A percentile compares a stretch with the other conserved stretches of the same genome.
Conservation (phyloP, 2,329 filamentous ascomycete genomes). For the Immersiporthe knoxdaviesiana region DNA sequence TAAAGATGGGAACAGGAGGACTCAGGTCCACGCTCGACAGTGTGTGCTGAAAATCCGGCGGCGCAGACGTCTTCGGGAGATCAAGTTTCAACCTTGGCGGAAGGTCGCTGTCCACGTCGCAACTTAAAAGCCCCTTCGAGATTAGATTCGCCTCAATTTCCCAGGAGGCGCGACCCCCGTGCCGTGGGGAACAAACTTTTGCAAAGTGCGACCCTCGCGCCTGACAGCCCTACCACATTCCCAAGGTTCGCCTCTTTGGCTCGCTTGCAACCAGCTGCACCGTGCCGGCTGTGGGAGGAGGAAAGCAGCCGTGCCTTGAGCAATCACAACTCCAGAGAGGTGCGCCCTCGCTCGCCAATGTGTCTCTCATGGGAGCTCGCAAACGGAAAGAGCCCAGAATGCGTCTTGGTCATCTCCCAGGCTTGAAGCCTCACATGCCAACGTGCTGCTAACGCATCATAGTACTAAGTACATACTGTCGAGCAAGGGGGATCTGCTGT, state of each 20-base stretch:
- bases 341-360: neutral
- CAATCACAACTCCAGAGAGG: neutral
- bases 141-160: neutral
- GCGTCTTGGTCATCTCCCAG: neutral
- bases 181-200: neutral
- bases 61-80: neutral
- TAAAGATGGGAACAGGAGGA: neutral
- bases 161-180: neutral
- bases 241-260: neutral
- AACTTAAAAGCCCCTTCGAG: neutral
- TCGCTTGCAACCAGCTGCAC: neutral
- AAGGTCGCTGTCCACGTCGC: neutral
- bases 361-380: neutral
- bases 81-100: neutral
- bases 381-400: neutral
- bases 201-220: neutral
- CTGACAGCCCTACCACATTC: neutral
- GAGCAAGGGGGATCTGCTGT: neutral
- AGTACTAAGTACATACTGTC: too few relatives aligned
- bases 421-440: neutral
- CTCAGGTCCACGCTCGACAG: neutral
- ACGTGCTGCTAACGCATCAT: neutral
- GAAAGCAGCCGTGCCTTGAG: neutral
- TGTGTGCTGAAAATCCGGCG: neutral
- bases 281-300: neutral